Evolutionary conservation across 1,139 yeast genomes (phyloP).

Genomic region (Saccharomyces hybrid): DNA sequence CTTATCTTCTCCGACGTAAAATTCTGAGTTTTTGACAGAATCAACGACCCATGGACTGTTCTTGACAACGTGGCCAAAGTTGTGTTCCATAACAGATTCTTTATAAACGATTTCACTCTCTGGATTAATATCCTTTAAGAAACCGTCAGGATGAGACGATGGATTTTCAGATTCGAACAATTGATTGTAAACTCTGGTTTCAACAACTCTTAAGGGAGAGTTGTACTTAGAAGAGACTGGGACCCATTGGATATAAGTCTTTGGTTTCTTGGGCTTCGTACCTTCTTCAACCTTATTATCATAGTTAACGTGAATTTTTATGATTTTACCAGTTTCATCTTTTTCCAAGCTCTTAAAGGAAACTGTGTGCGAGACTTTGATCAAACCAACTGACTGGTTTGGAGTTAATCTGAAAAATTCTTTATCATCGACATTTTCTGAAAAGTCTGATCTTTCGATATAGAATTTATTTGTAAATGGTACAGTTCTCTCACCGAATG

Average conservation of each 20-base stretch:
- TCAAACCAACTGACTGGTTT: constrained; percentile 84
- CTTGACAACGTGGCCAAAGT: constrained; percentile 57
- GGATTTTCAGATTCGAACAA: constrained; percentile 92
- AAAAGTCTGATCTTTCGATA: constrained; percentile 82
- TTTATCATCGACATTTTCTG: constrained; percentile 52
- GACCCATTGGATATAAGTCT: constrained; percentile 95
- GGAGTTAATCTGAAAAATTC: constrained; percentile 87
- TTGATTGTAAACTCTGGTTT: constrained; percentile 82
- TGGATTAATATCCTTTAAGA: constrained; percentile 71
- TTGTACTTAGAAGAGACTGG: constrained; percentile 56
- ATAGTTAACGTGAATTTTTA: constrained; percentile 70
- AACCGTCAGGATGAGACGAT: constrained; percentile 78
- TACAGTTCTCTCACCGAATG: constrained; percentile 67
- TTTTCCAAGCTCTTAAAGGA: constrained; percentile 63
- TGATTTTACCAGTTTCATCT: constrained; percentile 49
- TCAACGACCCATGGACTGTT: constrained; percentile 75
- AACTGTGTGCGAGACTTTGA: constrained; percentile 81
- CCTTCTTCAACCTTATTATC: constrained; percentile 49
- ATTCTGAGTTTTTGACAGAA: constrained; percentile 50
- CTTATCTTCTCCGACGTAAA: constrained; percentile 57
- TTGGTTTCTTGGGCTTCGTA: constrained; percentile 58
- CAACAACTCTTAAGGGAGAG: constrained; percentile 58
- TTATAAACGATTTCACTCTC: constrained; percentile 63
- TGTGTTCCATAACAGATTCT: constrained; percentile 70
- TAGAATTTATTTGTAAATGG: constrained; percentile 70